These are phyloP conservation scores for Blakeslea trispora DNA, from an alignment of 371 early-diverging fungal genomes.

Conservation along the genomic window DNA sequence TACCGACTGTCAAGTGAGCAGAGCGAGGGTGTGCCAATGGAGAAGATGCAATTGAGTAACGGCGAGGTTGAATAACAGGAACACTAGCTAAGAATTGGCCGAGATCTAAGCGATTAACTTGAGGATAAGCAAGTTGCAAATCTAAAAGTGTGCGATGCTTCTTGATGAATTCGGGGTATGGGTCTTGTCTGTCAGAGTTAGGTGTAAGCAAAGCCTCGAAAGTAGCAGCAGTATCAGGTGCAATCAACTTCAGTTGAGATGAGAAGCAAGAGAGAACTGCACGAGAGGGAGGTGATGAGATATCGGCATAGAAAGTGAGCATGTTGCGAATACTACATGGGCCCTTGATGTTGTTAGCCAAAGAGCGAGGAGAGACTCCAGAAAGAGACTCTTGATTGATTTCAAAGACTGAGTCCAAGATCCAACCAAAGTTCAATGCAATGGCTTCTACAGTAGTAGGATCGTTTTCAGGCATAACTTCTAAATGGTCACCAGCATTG, in stretches of 20 bases:
- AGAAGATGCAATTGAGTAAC: constrained; percentile 59
- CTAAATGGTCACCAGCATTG: constrained; percentile 60
- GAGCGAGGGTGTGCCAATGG: constrained; percentile 32
- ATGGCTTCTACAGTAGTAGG: constrained; percentile 39
- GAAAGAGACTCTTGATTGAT: constrained; percentile 34
- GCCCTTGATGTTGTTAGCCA: constrained; percentile 47
- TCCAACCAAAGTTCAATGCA: constrained; percentile 50
- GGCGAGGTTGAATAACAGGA: constrained; percentile 52
- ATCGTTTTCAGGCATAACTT: constrained; percentile 54
- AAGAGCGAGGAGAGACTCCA: constrained; percentile 48
- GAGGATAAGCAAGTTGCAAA: constrained; percentile 43
- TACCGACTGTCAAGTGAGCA: constrained; percentile 43
- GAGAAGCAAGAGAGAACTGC: constrained; percentile 45
- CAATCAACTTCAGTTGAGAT: constrained; percentile 35
- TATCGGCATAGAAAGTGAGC: constrained; percentile 52
- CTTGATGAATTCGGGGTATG: constrained; percentile 44
- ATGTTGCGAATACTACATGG: constrained; percentile 54
- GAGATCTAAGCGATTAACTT: constrained; percentile 47
- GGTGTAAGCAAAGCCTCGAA: constrained; percentile 43
- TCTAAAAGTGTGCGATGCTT: constrained; percentile 52
- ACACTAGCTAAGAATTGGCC: constrained; percentile 51
- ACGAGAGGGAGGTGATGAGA: constrained; percentile 50
- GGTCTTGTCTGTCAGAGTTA: constrained; percentile 32
- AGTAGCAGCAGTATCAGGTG: constrained; percentile 39
- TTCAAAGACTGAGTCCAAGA: constrained; percentile 57